phyloP scores from a whole-genome alignment of 2,329 filamentous ascomycete genomes.

The Paramyrothecium sp. region DNA sequence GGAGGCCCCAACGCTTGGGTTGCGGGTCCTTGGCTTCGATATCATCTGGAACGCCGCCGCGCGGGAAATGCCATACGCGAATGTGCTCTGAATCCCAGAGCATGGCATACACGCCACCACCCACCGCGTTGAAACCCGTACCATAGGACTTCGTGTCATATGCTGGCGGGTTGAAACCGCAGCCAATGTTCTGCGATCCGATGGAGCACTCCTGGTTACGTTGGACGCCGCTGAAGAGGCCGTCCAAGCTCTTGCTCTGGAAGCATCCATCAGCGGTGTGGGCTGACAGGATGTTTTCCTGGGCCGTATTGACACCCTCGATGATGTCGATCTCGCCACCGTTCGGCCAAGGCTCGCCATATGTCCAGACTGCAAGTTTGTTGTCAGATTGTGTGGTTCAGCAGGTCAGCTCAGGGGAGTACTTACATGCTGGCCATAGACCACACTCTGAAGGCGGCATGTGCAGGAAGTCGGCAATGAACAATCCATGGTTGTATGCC shows the following conservation, averaged over 20 bases:
- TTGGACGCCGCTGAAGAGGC: conserved; percentile 22
- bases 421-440: conserved; percentile 68
- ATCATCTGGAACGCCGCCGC: conserved; percentile 63
- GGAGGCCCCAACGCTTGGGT: conserved; percentile 66
- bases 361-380: conserved; percentile 45
- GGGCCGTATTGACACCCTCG: conserved; percentile 65
- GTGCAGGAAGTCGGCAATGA: conserved; percentile 70
- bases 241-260: conserved; percentile 14
- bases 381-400: conserved; percentile 4
- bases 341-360: conserved; percentile 56
- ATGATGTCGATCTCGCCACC: conserved; percentile 70
- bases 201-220: conserved; percentile 34
- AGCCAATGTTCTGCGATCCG: conserved; percentile 39
- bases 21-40: conserved; percentile 59
- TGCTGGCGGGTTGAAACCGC: conserved; percentile 37
- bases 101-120: conserved; percentile 69
- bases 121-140: conserved; percentile 62
- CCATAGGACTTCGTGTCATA: conserved; percentile 53
- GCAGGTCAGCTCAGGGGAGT: not conserved
- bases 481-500: conserved; percentile 63
- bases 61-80: conserved; percentile 74
- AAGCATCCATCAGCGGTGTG: conserved; percentile 48
- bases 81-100: conserved; percentile 69
- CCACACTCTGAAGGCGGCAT: conserved; percentile 73
- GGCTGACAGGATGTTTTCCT: conserved; percentile 59